Evolutionary conservation across 2,329 filamentous ascomycete species (phyloP), one percentile per base, ranked within the genome.

Genomic region (Neonectria sp.): DNA sequence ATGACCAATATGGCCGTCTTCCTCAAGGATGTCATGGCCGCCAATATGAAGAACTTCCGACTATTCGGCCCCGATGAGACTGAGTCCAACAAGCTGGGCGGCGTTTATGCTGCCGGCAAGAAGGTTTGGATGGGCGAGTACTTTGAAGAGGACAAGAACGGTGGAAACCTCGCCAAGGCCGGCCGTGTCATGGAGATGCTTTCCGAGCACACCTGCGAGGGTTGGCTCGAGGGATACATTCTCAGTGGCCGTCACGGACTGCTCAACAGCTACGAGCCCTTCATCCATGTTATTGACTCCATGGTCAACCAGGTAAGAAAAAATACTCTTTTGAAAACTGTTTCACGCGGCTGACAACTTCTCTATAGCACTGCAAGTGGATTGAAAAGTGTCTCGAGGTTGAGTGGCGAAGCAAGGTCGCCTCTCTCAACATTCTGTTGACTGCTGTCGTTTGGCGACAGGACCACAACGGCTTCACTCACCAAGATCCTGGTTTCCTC

Each of bases 131-230:
- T 95, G 83, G 92, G 89, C 6, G 92, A 93, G 56, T 93, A 92
- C 78, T 92, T 95, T 68, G 90, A 93, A 4, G 92, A 95, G 76
- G 93, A 95, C 74, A 80, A 82, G 8, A 90, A 95, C 74, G 92
- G 92, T 11, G 92, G 93, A 68, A 94, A 95, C 74, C 83, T 95
- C 27, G 87, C 90, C 6, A 86, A 84, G 21, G 85, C 86, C 15
- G 93, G 93, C 17, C 87, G 92, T 31, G 92, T 95, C 40, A 95
- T 95, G 91, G 93, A 95, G 79, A 95, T 95, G 78, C 86, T 95
- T n/a, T 93, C 90, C 21, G 93, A 95, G 79, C 93, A 95, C 77
- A 95, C 92, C 17, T 89, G 89, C 67, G 92, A 95, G 79, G 93
- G 92, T 29, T 95, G 92, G 92, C 85, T 95, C 17, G 92, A 95